phyloP scores from a whole-genome alignment of 257 asterid species.

The Catharanthus roseus region DNA sequence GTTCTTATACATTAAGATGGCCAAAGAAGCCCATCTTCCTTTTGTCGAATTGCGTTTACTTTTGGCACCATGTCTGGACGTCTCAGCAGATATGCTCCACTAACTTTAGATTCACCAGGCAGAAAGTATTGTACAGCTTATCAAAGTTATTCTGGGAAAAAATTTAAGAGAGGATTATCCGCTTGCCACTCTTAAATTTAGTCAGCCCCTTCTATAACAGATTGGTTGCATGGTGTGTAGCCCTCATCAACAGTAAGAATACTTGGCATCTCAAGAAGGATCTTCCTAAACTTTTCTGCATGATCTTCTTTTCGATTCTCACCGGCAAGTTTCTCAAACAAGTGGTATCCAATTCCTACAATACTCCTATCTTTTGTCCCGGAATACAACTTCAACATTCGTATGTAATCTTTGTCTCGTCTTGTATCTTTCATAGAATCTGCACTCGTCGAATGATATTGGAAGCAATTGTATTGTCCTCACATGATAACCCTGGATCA shows the following conservation, averaged over 20 bases:
- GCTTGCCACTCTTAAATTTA: constrained; percentile 40
- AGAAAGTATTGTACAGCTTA: too few relatives aligned
- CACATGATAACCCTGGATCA: too few relatives aligned
- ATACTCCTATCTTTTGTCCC: constrained; percentile 52
- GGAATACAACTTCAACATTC: constrained; percentile 40
- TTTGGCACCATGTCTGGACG: too few relatives aligned
- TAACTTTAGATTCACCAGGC: too few relatives aligned
- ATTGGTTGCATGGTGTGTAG: constrained; percentile 68
- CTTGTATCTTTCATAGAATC: too few relatives aligned
- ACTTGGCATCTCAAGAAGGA: constrained; percentile 52
- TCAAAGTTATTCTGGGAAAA: too few relatives aligned
- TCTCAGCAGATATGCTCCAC: too few relatives aligned
- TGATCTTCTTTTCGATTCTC: constrained; percentile 11
- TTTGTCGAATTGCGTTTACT: too few relatives aligned
- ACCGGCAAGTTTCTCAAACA: constrained; percentile 56
- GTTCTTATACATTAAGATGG: constrained; percentile 29
- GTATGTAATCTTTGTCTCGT: constrained; percentile 8
- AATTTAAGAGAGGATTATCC: constrained; percentile 70
- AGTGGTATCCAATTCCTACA: constrained; percentile 45
- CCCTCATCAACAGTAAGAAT: constrained; percentile 80
- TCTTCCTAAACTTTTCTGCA: constrained; percentile 24
- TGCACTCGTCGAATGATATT: constrained; percentile 14
- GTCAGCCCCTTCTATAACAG: constrained; percentile 49
- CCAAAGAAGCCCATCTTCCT: too few relatives aligned
- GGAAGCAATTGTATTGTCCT: constrained; percentile 26